Base-by-base conservation (phyloP, 164 flowering plant species). In the Vitis labrusca region DNA sequence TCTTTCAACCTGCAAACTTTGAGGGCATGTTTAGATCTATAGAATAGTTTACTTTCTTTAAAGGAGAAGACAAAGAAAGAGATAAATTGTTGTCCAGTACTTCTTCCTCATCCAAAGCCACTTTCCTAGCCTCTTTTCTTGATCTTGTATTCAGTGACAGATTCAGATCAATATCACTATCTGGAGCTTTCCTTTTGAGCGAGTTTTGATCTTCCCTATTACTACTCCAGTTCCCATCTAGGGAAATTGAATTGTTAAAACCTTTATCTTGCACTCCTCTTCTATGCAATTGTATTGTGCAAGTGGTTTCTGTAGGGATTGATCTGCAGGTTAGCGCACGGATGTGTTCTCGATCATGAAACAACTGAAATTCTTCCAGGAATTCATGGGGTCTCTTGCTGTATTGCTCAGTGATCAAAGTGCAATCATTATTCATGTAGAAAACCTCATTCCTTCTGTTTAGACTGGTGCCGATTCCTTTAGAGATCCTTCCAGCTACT, bases 131-230 rank as follows among this genome's bases (percentile, higher is more conserved):
- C 48, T 53, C 16, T 9, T 64, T 5, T 47, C 44, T 67, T 9
- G 47, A 8, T 59, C 50, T 63, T 48, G 32, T 55, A 7, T 66
- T 12, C 23, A 71, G 53, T 29, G 73, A 64, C 2, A 71, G 73
- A 29, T 14, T 71, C 61, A 71, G 64, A 71, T 71, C 73, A 48
- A 71, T 23, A 2, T 64, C 63, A 17, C 50, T 27, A 15, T 70
- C 47, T 2, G 6, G 8, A 56, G 50, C 57, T 50, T 64, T 56
- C 15, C 68, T 63, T 29, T 64, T 71, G 1, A 23, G 10, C 1
- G 10, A 10, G 44, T 6, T 71, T 8, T 2, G 15, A 47, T 64
- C 52, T 14, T 68, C 64, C 9, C 9, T 29, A 44, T 17, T n/a
- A 11, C 23, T 23, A 10, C 58, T 50, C 64, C 64, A 59, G 17